Percentiles rank a stretch among this genome's conserved stretches.
Evolutionary conservation across 176 grass and related monocot species (phyloP).

Genomic region (Bromus sterilis): DNA sequence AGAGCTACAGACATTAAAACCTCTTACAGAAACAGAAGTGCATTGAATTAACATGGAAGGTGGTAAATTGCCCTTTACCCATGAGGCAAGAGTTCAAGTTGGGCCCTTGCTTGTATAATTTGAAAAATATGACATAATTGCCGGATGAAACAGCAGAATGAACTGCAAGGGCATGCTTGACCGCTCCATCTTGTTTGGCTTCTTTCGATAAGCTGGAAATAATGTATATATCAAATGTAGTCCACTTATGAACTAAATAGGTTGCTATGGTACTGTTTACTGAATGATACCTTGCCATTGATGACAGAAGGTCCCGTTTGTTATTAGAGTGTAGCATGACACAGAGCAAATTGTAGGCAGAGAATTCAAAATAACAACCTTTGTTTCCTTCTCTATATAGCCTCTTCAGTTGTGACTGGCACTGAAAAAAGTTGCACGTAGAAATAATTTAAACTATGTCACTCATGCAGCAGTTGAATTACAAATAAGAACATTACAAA

Average conservation of each 20-base stretch:
- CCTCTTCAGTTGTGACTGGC: constrained; percentile 89
- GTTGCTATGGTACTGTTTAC: neutral
- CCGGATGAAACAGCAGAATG: constrained; percentile 81
- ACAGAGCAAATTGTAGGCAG: constrained; percentile 84
- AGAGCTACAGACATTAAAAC: constrained; percentile 9
- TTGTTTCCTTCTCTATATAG: constrained; percentile 79
- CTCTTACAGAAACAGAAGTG: constrained; percentile 6
- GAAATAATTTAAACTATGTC: constrained; percentile 12
- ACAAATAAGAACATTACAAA: neutral
- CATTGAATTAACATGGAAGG: neutral
- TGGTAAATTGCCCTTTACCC: constrained; percentile 49
- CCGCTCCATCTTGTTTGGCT: constrained; percentile 67
- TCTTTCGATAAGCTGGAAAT: constrained; percentile 71
- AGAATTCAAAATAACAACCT: constrained; percentile 77
- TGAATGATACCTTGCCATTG: constrained; percentile 68
- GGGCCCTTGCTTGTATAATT: constrained; percentile 75
- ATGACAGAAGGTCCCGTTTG: constrained; percentile 82
- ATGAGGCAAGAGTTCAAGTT: constrained; percentile 89
- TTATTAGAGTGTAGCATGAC: constrained; percentile 79
- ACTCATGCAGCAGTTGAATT: constrained; percentile 5
- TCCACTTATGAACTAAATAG: neutral
- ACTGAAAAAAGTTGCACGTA: constrained; percentile 42
- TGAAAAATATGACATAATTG: constrained; percentile 91
- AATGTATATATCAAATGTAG: constrained; percentile 16
- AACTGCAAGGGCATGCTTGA: constrained; percentile 90